Conservation (phyloP, 441 rosid species). For the Lepidium campestre region DNA sequence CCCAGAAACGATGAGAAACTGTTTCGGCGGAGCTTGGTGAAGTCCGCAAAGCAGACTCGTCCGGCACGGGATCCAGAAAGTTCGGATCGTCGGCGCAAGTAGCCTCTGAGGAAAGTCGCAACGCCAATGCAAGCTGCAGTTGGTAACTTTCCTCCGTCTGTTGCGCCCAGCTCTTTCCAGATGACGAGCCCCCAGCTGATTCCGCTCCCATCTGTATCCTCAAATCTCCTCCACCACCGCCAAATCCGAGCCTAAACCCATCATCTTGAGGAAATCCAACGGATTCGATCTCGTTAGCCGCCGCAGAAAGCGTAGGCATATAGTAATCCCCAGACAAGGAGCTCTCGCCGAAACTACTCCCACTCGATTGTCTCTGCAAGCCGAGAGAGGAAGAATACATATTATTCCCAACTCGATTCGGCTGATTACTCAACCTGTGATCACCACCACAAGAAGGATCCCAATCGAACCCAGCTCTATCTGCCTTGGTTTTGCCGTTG, state of each 20-base stretch:
- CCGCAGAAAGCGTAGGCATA: constrained; percentile 49
- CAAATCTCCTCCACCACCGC: constrained; percentile 42
- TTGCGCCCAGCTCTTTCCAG: constrained; percentile 95
- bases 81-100: constrained; percentile 92
- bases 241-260: constrained; percentile 30
- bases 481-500: constrained; percentile 40
- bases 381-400: constrained; percentile 51
- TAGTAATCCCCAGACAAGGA: constrained; percentile 86
- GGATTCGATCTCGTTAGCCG: constrained; percentile 60
- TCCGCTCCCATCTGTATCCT: constrained; percentile 37
- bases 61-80: constrained; percentile 77
- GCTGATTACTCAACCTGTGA: constrained; percentile 44
- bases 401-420: constrained; percentile 41
- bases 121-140: constrained; percentile 92
- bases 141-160: constrained; percentile 99
- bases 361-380: constrained; percentile 91
- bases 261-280: constrained; percentile 60
- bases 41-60: constrained; percentile 51
- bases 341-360: constrained; percentile 95
- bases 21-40: constrained; percentile 59
- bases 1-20: constrained; percentile 94
- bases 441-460: constrained; percentile 43
- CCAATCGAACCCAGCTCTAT: constrained; percentile 56
- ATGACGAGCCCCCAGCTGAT: constrained; percentile 39
- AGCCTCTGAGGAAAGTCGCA: constrained; percentile 80